A percentile compares a stretch with the other conserved stretches of the same genome.
phyloP scores from a whole-genome alignment of 805 yeast genomes.

The Monosporozyma solicola region DNA sequence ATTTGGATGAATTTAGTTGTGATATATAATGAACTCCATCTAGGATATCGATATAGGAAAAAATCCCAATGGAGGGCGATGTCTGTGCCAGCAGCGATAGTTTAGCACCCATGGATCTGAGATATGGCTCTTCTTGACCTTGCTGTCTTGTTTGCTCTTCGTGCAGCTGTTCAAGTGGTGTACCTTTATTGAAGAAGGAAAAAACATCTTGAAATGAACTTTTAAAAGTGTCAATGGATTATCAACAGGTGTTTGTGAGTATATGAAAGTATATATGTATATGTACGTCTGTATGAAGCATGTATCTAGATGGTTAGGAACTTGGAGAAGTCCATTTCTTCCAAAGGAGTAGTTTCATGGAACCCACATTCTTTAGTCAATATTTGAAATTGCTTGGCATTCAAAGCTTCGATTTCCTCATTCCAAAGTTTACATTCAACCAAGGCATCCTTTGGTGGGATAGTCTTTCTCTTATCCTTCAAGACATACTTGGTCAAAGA shows the following conservation, averaged over 20 bases:
- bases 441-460: conserved; percentile 54
- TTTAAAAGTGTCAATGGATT: no score
- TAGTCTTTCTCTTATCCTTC: conserved; percentile 68
- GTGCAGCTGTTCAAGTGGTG: no score
- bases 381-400: conserved; percentile 31
- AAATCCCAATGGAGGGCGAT: conserved; percentile 83
- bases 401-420: conserved; percentile 39
- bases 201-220: no score
- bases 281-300: neutral
- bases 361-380: conserved; percentile 23
- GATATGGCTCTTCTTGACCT: neutral
- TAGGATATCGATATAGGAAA: conserved; percentile 79
- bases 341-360: conserved; percentile 23
- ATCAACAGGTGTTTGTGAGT: neutral
- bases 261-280: neutral
- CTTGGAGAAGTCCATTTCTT: conserved; percentile 6
- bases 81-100: conserved; percentile 81
- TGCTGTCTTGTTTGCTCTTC: neutral
- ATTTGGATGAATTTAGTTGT: conserved; percentile 71
- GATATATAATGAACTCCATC: conserved; percentile 66
- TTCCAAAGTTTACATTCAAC: conserved; percentile 46
- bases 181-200: neutral
- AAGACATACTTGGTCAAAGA: conserved; percentile 74
- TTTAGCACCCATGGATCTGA: conserved; percentile 68
- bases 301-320: neutral